Evolutionary conservation across 1,284 basidiomycete genomes (phyloP).

Genomic region (Irpex lacteus): DNA sequence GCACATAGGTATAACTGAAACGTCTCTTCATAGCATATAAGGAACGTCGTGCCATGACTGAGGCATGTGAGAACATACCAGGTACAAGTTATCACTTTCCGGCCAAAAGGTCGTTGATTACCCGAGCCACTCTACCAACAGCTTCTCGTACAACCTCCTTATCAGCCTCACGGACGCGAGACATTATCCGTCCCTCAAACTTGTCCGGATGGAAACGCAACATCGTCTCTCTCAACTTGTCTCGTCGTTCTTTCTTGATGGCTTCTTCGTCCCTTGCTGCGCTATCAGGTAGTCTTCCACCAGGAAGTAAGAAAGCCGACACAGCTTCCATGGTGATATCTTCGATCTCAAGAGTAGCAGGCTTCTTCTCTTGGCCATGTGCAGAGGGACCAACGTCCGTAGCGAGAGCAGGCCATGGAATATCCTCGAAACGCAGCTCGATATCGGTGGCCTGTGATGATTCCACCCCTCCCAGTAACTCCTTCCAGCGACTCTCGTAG

Average conservation of each 20-base stretch:
- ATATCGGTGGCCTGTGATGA: conserved; percentile 15
- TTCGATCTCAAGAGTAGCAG: conserved; percentile 29
- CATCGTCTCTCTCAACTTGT: conserved; percentile 69
- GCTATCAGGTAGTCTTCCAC: background rate
- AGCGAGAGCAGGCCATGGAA: conserved; percentile 76
- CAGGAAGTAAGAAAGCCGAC: conserved; percentile 55
- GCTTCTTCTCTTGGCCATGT: conserved; percentile 18
- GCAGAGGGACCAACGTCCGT: conserved; percentile 22
- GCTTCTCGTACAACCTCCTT: conserved; percentile 70
- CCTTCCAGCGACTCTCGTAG: conserved; percentile 62
- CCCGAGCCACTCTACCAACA: conserved; percentile 60
- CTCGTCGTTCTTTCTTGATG: conserved; percentile 42
- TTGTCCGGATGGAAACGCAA: conserved; percentile 85
- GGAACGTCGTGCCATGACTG: too few species aligned
- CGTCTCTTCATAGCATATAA: too few species aligned
- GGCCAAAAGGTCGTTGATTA: conserved; percentile 24
- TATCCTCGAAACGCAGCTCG: conserved; percentile 51
- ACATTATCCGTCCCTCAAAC: conserved; percentile 74
- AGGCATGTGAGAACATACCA: too few species aligned
- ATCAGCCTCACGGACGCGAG: conserved; percentile 57
- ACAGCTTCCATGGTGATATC: conserved; percentile 60
- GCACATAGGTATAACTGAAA: too few species aligned
- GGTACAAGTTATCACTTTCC: background rate
- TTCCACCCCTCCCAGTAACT: conserved; percentile 36
- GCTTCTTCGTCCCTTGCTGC: conserved; percentile 17